Evolutionary conservation across 1,284 basidiomycete genomes (phyloP), one percentile per base, ranked within the genome.

Genomic region (Marasmius oreades): DNA sequence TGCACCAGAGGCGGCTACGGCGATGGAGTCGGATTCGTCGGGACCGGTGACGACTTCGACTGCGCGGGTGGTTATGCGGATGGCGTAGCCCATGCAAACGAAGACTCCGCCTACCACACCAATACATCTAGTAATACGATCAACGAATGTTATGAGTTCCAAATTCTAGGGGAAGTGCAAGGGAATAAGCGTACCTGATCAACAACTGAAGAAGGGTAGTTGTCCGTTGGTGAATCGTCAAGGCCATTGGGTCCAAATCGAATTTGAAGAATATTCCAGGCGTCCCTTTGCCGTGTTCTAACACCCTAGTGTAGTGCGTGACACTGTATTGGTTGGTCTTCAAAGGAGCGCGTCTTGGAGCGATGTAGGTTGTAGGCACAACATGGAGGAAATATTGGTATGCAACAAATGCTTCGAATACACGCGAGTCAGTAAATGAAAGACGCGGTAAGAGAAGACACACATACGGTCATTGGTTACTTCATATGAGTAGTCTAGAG

Each of bases 261-360:
- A 94, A 98, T 70, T 96, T 95, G 86, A 96, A 95, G 78, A 95
- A 96, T 66, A 96, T 95, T 16, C 93, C 93, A 0, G 96, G 96
- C 0, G 93, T 88, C 3, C 90, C 92, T 24, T 77, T 72, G 58
- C 90, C 85, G 66, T 94, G 91, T 46, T 87, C 78, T 11, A 97
- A 77, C 14, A 81, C 78, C 12, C 92, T 84, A 1, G 84, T 86
- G 70, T 98, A 96, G 71, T 98, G 93, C 0, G 93, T 98, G 1
- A 98, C 96, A 51, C 92, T 93, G 74, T 99, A 98, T 71, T 98
- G 91, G 65, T 95, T 88, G 0, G 96, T 99, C 31, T 84, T 70
- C n/a, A 92, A 70, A 8, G 87, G 83, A 24, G 52, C 69, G 55
- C 72, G 82, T 56, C 77, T 83, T 37, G 75, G 88, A 31, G 82